Base-by-base conservation (phyloP, 768 basidiomycete species). In the Pholiota microspora region DNA sequence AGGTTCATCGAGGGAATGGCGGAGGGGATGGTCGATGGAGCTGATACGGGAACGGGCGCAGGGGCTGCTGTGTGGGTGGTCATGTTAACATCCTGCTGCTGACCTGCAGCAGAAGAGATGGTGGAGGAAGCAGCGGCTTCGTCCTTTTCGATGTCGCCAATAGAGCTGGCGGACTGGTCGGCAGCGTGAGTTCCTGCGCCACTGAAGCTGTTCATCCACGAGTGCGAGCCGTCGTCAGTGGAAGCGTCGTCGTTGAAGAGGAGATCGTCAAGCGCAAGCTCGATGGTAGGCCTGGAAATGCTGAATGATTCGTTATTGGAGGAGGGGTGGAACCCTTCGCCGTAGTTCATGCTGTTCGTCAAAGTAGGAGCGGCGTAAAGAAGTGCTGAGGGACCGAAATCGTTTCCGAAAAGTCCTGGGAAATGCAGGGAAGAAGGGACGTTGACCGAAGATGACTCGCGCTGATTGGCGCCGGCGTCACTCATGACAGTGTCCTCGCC, bases 261-360 rank as follows among this genome's bases (percentile, higher is more conserved):
- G 55, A 93, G 77, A 57, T 94, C 90, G 60, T 94, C 90, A n/a
- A 93, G 80, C 4, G 88, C 86, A 24, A 92, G 82, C 66, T 93
- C 90, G 64, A 92, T 92, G 38, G 92, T 92, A 0, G 90, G 92
- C 9, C 90, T 83, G 7, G 73, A 67, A 57, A 92, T 83, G 68
- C 78, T 79, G 63, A 90, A 80, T 29, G 77, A 71, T 53, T 83
- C 79, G 21, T 80, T 73, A 54, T 67, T 64, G 35, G 71, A 69
- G 57, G 74, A 71, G 55, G 73, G 65, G 63, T 72, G 80, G 62
- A 85, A 75, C 45, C 84, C 89, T 71, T 92, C 90, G 51, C 88
- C 90, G 67, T 92, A 92, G 63, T 83, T 88, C 81, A 86, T 80
- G 51, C 78, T 67, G 57, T 76, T 85, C 67, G 86, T 81, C 31